Evolutionary conservation across 2,329 filamentous ascomycete species (phyloP).

Genomic region (Corniculantispora saksenae): DNA sequence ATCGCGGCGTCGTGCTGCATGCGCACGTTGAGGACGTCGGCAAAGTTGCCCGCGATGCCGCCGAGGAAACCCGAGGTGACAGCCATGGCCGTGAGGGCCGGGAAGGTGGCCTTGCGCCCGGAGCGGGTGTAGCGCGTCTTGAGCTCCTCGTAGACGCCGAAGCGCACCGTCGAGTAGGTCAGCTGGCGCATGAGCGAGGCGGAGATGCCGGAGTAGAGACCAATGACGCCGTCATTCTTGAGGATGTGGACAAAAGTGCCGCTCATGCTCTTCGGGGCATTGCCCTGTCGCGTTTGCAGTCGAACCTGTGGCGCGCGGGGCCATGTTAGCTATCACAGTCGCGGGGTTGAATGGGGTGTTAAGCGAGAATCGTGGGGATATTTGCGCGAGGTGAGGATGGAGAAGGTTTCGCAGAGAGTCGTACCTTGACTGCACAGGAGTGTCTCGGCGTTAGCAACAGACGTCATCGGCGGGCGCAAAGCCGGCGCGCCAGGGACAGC

Average conservation of each 20-base stretch:
- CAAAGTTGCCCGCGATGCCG: conserved; percentile 88
- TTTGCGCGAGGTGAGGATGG: not conserved
- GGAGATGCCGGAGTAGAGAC: conserved; percentile 88
- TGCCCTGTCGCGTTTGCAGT: conserved; percentile 77
- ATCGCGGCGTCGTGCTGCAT: conserved; percentile 94
- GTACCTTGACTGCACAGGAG: conserved; percentile 52
- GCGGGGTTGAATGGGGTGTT: not conserved
- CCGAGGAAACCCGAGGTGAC: conserved; percentile 83
- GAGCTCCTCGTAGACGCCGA: conserved; percentile 93
- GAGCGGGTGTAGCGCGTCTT: conserved; percentile 62
- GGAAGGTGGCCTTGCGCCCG: conserved; percentile 62
- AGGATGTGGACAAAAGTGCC: conserved; percentile 84
- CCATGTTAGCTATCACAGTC: conserved; percentile 19
- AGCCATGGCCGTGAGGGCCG: conserved; percentile 79
- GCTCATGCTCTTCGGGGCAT: conserved; percentile 77
- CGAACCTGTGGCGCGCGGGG: conserved; percentile 62
- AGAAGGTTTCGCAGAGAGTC: not conserved
- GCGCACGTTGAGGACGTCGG: conserved; percentile 94
- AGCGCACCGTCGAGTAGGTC: conserved; percentile 94
- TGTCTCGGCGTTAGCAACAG: conserved; percentile 26
- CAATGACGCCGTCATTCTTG: conserved; percentile 71
- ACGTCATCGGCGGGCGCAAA: not conserved
- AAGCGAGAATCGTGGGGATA: not conserved
- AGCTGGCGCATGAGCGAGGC: conserved; percentile 90
- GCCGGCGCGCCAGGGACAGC: not conserved